phyloP scores from a whole-genome alignment of 306 rosid genomes.

The Vicia sativa region DNA sequence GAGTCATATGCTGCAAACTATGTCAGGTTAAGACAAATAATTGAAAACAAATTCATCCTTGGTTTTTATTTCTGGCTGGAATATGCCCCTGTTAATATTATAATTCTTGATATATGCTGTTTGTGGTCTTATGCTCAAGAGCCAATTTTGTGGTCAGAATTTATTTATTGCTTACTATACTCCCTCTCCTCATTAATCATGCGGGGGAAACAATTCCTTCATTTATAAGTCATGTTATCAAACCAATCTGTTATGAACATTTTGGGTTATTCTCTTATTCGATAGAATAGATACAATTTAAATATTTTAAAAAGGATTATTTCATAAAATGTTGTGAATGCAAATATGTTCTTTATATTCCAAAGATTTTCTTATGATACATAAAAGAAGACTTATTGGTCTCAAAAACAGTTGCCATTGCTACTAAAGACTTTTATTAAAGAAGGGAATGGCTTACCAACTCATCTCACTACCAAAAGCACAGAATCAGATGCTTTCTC shows the following conservation, averaged over 20 bases:
- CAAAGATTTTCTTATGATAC: slow-evolving; percentile 18
- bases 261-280: not conserved
- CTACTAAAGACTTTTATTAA: slow-evolving; percentile 40
- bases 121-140: not conserved
- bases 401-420: slow-evolving; percentile 44
- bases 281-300: not conserved
- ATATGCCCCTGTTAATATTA: not conserved
- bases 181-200: not conserved
- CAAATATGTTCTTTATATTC: slow-evolving; percentile 6
- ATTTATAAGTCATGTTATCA: slow-evolving; percentile 9
- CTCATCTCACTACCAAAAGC: slow-evolving; percentile 35
- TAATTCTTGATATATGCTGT: not conserved
- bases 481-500: slow-evolving; percentile 44
- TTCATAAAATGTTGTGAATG: slow-evolving; percentile 18
- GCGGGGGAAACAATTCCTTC: not conserved
- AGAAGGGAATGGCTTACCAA: slow-evolving; percentile 48
- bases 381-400: slow-evolving; percentile 12
- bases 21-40: slow-evolving; percentile 5
- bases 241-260: not conserved
- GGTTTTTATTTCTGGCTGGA: not conserved
- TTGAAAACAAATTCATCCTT: slow-evolving; percentile 12
- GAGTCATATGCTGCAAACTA: slow-evolving; percentile 8
- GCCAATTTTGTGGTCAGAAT: not conserved
- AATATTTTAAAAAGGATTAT: not conserved
- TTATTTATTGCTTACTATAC: not conserved